Percentiles rank a stretch among this genome's conserved stretches.
These are phyloP conservation scores for Zoysia matrella DNA, from an alignment of 202 grass and related monocot genomes.

Conservation along the genomic window DNA sequence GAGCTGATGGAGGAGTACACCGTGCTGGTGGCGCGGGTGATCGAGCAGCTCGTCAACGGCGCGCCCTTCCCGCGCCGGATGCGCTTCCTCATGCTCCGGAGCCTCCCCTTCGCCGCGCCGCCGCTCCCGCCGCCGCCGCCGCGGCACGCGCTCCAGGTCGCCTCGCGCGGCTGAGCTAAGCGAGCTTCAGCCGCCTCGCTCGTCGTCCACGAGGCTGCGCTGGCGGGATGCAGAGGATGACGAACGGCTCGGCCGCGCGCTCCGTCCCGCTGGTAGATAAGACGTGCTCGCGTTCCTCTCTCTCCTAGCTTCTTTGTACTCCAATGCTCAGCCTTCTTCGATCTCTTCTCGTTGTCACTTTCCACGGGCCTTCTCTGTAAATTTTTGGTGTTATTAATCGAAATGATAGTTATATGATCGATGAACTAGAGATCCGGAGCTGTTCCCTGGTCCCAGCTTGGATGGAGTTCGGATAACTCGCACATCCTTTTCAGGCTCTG, in stretches of 20 bases:
- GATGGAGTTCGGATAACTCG: neutral
- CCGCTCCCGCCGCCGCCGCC: conserved; percentile 40
- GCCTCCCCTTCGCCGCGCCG: conserved; percentile 52
- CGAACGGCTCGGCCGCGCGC: neutral
- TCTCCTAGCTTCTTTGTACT: neutral
- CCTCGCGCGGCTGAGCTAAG: neutral
- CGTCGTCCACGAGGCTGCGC: neutral
- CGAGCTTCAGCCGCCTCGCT: neutral
- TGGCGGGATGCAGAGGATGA: neutral
- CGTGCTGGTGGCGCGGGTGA: conserved; percentile 53
- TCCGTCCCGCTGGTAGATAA: neutral
- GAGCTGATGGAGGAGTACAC: conserved; percentile 73
- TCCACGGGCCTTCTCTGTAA: neutral
- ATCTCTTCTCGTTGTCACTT: neutral
- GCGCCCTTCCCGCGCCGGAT: conserved; percentile 39
- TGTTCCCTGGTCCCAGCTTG: neutral
- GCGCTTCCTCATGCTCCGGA: conserved; percentile 63
- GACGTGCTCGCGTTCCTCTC: neutral
- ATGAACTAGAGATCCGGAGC: neutral
- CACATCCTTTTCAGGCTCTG: neutral
- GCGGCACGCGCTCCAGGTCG: conserved; percentile 42
- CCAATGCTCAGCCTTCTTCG: neutral
- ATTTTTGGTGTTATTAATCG: neutral
- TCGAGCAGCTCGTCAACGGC: conserved; percentile 47
- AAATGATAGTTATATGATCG: neutral